Evolutionary conservation across 345 rosid genomes (phyloP).

Genomic region (Garcia nutans): DNA sequence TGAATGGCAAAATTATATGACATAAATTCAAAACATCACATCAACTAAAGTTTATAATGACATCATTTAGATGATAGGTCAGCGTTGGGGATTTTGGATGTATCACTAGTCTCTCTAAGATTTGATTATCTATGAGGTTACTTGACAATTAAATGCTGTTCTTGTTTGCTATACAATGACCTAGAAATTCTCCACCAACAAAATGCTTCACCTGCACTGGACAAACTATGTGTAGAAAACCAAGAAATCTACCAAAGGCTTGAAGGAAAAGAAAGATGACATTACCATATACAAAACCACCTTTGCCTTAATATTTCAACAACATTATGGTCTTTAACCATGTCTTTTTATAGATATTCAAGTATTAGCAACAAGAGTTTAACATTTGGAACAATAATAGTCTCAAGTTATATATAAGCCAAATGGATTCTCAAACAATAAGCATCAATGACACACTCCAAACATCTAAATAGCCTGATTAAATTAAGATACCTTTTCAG

Average conservation of each 20-base stretch:
- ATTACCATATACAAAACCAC: neutral
- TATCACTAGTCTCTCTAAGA: neutral
- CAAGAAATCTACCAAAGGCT: constrained; percentile 1
- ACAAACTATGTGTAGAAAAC: neutral
- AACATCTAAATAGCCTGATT: constrained; percentile 1
- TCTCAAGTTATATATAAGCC: neutral
- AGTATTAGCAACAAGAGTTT: neutral
- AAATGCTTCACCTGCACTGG: neutral
- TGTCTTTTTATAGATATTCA: neutral
- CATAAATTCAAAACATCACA: constrained; percentile 8
- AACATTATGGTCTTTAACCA: neutral
- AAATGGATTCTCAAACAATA: neutral
- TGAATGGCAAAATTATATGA: constrained; percentile 12
- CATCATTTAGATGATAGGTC: neutral
- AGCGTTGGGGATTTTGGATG: neutral
- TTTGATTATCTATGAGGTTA: neutral
- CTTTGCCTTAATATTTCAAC: neutral
- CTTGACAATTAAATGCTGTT: neutral
- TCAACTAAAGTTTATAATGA: neutral
- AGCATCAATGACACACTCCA: neutral
- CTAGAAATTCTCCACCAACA: neutral
- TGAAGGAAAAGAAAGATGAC: constrained; percentile 2
- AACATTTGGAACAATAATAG: neutral
- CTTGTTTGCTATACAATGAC: neutral
- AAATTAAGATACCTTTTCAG: constrained; percentile 61